Evolutionary conservation across 257 asterid species (phyloP), one percentile per base, ranked within the genome.

Genomic region (Cynanchum wilfordii): DNA sequence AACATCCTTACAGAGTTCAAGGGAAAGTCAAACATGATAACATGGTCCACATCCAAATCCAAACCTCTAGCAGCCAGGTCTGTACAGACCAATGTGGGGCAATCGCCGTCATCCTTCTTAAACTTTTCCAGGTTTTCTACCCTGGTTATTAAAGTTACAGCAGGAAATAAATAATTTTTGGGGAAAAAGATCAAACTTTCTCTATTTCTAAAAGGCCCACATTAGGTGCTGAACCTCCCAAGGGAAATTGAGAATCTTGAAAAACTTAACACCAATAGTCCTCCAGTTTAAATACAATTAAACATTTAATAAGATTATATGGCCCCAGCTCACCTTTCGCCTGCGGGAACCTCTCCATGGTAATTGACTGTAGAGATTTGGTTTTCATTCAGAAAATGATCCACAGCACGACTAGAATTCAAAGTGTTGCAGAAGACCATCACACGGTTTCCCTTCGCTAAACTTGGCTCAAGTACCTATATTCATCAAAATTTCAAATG

Each of bases 381-480:
- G 75, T 90, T 95, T 82, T 92, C 99, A 63, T 27, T 80, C 76
- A 95, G 87, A 74, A 83, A 95, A 81, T 95, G 97, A 81, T 95
- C 99, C 70, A 90, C 98, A 24, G 99, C 99, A 65, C 99, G 98
- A 79, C 99, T 92, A 42, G 99, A 95, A 76, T 87, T 92, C 82
- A 95, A 80, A 50, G 99, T 95, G 80, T 95, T 95, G 75, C 99
- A 95, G 87, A 95, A 95, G 47, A 95, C 96, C 99, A 95, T 95
- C 77, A 92, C 97, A 77, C 97, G 82, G 71, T 95, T 95, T 77
- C 99, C 99, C 87, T 89, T 95, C 15, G 94, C 87, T 80, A 95
- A 86, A 89, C 98, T 95, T 81, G 99, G 99, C 82, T 95, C 99
- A 73, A 95, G 96, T 76, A 95, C 98, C 99, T 94, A 90, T 60